Base-by-base conservation (phyloP, 1,284 basidiomycete species). In the Cryptococcus depauperatus region DNA sequence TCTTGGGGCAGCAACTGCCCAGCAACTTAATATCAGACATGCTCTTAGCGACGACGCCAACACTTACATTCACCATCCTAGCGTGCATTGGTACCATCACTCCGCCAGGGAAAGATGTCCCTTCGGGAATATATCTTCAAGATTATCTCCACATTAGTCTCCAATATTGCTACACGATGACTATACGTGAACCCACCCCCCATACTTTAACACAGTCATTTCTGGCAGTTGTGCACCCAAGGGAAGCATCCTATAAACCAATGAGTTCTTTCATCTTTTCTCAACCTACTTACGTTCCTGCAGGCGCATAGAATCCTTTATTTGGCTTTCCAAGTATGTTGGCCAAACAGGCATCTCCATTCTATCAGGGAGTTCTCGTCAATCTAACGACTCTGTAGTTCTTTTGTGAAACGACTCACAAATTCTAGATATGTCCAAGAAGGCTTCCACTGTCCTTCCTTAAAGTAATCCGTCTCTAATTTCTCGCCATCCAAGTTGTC, bases 41-140 rank as follows among this genome's bases (percentile, higher is more conserved):
- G n/a, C n/a, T n/a, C n/a, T n/a, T n/a, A n/a, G n/a, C n/a, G n/a
- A n/a, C n/a, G n/a, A n/a, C n/a, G n/a, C n/a, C n/a, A n/a, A n/a
- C n/a, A 48, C 46, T 42, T 14, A 51, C 50, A 37, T 61, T 62
- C 21, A 62, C 61, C 61, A 64, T 64, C 19, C 61, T 42, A 4
- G 61, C 61, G 41, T 64, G 59, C 22, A 64, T 44, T 14, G 61
- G 61, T 1, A 61, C 47, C 49, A 60, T 50, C 7, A 64, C 59
- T 19, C 61, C 61, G 10, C 58, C 58, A 6, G 58, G 61, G 46
- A 64, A 64, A 4, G 59, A 59, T 13, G 61, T 64, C 4, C 61
- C 61, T 13, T 59, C 56, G 4, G 61, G 61, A 23, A 64, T 56
- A 35, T 61, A 64, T 14, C 60, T 62, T n/a, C n/a, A n/a, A n/a